Conservation (phyloP, 345 rosid genomes). For the Eucalyptus rudis region DNA sequence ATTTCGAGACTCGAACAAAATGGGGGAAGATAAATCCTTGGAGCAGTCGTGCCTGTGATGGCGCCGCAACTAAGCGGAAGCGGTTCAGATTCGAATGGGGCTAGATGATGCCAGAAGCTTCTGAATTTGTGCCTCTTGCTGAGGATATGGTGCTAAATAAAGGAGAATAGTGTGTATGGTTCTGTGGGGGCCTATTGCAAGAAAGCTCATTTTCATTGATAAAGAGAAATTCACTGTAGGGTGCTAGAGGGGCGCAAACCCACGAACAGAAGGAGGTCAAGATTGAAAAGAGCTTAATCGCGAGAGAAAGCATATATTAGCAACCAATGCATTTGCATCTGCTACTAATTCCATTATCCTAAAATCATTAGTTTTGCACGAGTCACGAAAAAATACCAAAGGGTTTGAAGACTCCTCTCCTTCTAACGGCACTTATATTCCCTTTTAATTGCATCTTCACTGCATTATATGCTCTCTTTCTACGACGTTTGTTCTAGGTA, state of each 20-base stretch:
- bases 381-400: not conserved
- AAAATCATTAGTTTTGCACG: not conserved
- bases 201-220: not conserved
- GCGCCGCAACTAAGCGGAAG: no score
- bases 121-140: no score
- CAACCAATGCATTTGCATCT: not conserved
- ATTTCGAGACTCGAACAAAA: not conserved
- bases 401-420: not conserved
- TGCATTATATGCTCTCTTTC: not conserved
- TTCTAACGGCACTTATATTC: not conserved
- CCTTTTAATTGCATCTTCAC: not conserved
- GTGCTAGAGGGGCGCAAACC: not conserved
- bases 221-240: not conserved
- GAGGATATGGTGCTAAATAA: no score
- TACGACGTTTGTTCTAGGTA: not conserved
- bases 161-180: not conserved
- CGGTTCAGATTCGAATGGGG: no score
- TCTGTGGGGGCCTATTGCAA: not conserved
- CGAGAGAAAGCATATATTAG: not conserved
- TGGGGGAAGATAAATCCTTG: not conserved
- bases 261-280: not conserved
- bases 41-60: not conserved
- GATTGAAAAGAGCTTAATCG: not conserved
- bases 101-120: no score
- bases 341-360: not conserved